phyloP scores from a whole-genome alignment of 768 basidiomycete species.

The Leccinellum luteum region DNA sequence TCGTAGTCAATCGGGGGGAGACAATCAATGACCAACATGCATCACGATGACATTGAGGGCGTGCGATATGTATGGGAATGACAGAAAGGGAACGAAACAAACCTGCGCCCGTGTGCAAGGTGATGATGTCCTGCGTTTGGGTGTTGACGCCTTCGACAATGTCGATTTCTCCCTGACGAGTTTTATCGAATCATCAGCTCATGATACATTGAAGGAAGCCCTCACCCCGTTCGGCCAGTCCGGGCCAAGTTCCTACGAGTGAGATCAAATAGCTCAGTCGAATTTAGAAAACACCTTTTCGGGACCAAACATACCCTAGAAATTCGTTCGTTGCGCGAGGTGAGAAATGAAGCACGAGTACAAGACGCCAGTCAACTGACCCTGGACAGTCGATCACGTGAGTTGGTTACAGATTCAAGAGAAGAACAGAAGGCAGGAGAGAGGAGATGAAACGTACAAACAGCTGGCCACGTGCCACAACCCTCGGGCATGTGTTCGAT shows the following conservation, averaged over 20 bases:
- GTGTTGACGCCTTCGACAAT: slow-evolving; percentile 37
- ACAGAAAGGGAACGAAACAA: neutral
- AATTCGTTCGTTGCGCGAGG: neutral
- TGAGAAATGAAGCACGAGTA: neutral
- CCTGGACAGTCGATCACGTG: slow-evolving; percentile 2
- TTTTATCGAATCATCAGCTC: neutral
- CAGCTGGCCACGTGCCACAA: slow-evolving; percentile 40
- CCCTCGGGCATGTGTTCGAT: slow-evolving; percentile 39
- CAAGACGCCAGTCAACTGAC: slow-evolving; percentile 8
- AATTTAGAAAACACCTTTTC: neutral
- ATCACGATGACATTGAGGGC: neutral
- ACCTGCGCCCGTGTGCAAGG: slow-evolving; percentile 31
- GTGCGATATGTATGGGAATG: neutral
- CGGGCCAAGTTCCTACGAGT: slow-evolving; percentile 26
- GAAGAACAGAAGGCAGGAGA: neutral
- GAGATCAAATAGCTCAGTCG: neutral
- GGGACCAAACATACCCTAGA: slow-evolving; percentile 18
- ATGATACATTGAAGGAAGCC: neutral
- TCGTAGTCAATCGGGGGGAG: neutral
- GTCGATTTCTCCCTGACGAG: slow-evolving; percentile 30
- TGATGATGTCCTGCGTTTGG: slow-evolving; percentile 22
- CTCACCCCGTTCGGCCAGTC: slow-evolving; percentile 28
- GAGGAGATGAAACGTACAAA: slow-evolving; percentile 25
- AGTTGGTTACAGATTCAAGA: neutral
- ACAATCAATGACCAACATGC: neutral